Base-by-base conservation (phyloP, 257 asterid species). In the Scutellaria baicalensis region DNA sequence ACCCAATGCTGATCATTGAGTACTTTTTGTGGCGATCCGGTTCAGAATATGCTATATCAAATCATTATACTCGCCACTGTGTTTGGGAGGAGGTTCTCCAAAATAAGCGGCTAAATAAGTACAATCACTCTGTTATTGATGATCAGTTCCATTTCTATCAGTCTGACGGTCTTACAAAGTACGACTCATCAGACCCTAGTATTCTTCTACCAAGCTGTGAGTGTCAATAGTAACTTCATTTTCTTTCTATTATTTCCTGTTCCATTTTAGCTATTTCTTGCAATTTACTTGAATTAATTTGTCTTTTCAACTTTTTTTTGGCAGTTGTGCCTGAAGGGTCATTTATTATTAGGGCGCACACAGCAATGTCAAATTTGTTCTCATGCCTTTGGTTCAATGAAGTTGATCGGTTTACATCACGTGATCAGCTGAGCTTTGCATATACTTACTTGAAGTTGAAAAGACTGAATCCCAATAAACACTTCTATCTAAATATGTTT, bases 301-400 rank as follows among this genome's bases (percentile, higher is more conserved):
- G 64, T 8, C 23, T 16, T 16, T 71, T 61, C 67, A 10, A 56
- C 5, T 11, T 8, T 60, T 48, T 68, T 68, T 60, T 23, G 66
- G 68, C 71, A 92, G 97, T 82, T 84, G 97, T 88, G 45, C 97
- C 97, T 11, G 98, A 88, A 88, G 98, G 98, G 58, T 90, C 98
- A 49, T 86, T 92, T 64, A 92, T 92, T 55, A 83, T 92, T 59
- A 86, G 97, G 81, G 98, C 96, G 16, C 98, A 92, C 77, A 92
- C 96, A 1, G 78, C 92, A 27, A 87, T 92, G 96, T 84, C 96
- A 44, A 92, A 92, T 79, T 79, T 92, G 75, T 92, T 92, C 80
- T 85, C 96, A 27, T 90, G 98, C 88, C 90, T 92, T 72, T 92
- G 98, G 98, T 92, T 89, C 83, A 89, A 90, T 23, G 98, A 90